Conservation (phyloP, 495 filamentous ascomycete genomes). For the Corynascus novoguineensis region DNA sequence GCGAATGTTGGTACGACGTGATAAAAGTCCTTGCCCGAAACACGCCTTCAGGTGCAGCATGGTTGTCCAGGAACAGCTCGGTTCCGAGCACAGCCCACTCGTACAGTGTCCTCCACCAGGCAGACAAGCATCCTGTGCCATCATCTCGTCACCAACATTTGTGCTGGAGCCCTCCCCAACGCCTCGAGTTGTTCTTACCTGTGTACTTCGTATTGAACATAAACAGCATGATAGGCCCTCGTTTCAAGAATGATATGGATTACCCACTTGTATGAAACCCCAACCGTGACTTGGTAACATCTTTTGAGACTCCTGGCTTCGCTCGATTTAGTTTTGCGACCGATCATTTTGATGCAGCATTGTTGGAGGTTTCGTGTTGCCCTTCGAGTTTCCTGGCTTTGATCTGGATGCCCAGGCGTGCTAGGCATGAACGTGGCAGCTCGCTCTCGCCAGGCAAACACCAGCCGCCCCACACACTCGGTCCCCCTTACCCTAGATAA, state of each 20-base stretch:
- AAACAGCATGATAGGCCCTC: not conserved
- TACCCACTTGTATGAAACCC: too few relatives aligned
- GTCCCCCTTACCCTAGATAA: not conserved
- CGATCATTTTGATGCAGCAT: constrained; percentile 6
- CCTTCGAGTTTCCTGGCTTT: constrained; percentile 15
- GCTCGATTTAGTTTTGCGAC: constrained; percentile 3
- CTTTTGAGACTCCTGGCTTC: too few relatives aligned
- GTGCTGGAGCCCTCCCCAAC: too few relatives aligned
- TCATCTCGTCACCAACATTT: not conserved
- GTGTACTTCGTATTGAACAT: too few relatives aligned
- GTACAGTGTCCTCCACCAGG: not conserved
- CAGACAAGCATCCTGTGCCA: not conserved
- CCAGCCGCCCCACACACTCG: constrained; percentile 7
- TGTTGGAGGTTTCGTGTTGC: constrained; percentile 7
- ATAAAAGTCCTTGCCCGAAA: not conserved
- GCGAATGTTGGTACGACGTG: not conserved
- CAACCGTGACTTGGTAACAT: too few relatives aligned
- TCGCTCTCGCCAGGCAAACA: constrained; percentile 17
- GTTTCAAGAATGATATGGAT: too few relatives aligned
- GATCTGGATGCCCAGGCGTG: too few relatives aligned
- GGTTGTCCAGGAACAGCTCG: not conserved
- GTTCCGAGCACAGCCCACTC: constrained; percentile 4
- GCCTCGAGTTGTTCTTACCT: too few relatives aligned
- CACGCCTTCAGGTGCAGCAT: not conserved
- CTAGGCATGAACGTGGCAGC: not conserved